A percentile compares a stretch with the other conserved stretches of the same genome.
Conservation (phyloP, 1,284 basidiomycete genomes). For the Porodaedalea pini region DNA sequence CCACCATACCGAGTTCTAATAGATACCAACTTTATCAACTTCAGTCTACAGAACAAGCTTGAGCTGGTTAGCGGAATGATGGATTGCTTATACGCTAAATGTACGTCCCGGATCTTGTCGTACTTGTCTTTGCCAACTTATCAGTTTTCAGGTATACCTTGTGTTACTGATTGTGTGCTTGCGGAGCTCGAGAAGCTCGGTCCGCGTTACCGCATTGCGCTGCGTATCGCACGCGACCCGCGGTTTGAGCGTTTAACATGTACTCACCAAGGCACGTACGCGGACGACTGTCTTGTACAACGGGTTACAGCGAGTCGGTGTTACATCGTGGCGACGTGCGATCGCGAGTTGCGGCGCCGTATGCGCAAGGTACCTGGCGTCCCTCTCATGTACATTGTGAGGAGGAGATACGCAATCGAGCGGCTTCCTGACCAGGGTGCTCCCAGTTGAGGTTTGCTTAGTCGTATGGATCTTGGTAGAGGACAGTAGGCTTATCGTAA, state of each 20-base stretch:
- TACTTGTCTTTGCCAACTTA: slow-evolving; percentile 8
- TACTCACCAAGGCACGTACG: slow-evolving; percentile 93
- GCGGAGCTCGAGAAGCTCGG: slow-evolving; percentile 98
- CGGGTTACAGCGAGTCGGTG: slow-evolving; percentile 93
- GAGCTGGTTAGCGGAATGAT: slow-evolving; percentile 98
- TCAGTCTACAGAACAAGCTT: slow-evolving; percentile 96
- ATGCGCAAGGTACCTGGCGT: slow-evolving; percentile 94
- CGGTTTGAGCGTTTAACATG: slow-evolving; percentile 93
- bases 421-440: slow-evolving; percentile 88
- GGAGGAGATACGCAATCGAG: slow-evolving; percentile 88
- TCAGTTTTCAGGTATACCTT: slow-evolving; percentile 73
- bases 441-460: slow-evolving; percentile 37
- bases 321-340: slow-evolving; percentile 98
- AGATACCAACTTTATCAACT: slow-evolving; percentile 99
- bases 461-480: neutral
- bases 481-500: neutral
- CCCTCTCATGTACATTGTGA: slow-evolving; percentile 94
- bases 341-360: slow-evolving; percentile 88
- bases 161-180: slow-evolving; percentile 97
- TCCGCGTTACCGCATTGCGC: slow-evolving; percentile 90
- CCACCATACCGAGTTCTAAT: slow-evolving; percentile 97
- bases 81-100: slow-evolving; percentile 99
- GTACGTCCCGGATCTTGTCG: slow-evolving; percentile 44
- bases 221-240: slow-evolving; percentile 94
- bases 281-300: slow-evolving; percentile 97